These are phyloP conservation scores for Arthrobotrys iridis DNA, from an alignment of 2,329 filamentous ascomycete genomes.

Conservation along the genomic window DNA sequence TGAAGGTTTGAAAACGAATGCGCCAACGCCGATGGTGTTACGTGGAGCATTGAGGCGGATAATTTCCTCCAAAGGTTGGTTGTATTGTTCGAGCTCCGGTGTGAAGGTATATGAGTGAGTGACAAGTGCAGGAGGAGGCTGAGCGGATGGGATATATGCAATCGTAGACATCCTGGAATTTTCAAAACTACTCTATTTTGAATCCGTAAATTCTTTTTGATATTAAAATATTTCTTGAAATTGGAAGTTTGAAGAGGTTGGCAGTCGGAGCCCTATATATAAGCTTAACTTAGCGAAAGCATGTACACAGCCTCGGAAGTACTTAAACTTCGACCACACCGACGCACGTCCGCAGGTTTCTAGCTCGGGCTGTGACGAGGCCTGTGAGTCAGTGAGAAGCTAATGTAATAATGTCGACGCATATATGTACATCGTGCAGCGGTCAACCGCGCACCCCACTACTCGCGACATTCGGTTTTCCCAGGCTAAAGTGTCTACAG, in stretches of 20 bases:
- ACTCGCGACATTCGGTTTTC: constrained; percentile 3
- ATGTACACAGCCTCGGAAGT: constrained; percentile 5
- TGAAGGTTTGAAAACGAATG: constrained; percentile 23
- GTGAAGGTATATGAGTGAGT: constrained; percentile 26
- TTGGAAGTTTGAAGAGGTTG: not conserved
- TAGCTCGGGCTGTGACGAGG: constrained; percentile 6
- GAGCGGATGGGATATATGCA: not conserved
- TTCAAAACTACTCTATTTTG: too few relatives aligned
- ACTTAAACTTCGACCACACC: constrained; percentile 13
- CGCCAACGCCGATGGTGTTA: constrained; percentile 30
- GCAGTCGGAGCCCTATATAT: constrained; percentile 7
- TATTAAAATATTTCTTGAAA: not conserved
- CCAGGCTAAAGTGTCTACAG: not conserved
- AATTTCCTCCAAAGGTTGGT: constrained; percentile 28
- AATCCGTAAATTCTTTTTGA: not conserved
- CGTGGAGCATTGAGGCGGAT: constrained; percentile 27
- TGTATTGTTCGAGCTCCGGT: constrained; percentile 16
- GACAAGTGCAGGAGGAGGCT: constrained; percentile 32
- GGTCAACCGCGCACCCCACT: not conserved
- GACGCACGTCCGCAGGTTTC: not conserved
- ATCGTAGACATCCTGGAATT: not conserved
- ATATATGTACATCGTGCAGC: constrained; percentile 15
- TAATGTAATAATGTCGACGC: constrained; percentile 6
- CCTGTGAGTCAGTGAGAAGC: constrained; percentile 11
- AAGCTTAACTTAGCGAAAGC: constrained; percentile 17